Evolutionary conservation across 805 yeast genomes (phyloP).

Genomic region (Pichia occidentalis): DNA sequence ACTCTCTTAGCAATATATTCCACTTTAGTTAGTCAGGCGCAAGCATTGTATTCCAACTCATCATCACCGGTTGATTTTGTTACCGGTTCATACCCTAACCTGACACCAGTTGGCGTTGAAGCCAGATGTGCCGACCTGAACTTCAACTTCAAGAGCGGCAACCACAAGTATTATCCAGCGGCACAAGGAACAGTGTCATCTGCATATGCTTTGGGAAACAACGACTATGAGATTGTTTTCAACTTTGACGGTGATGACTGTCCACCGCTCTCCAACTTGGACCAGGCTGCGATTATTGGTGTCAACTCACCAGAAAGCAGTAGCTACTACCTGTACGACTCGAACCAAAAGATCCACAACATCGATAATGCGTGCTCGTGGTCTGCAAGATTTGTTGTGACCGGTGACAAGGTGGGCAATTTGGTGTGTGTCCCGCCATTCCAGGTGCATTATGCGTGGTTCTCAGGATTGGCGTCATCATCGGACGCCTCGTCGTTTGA

Average conservation of each 20-base stretch:
- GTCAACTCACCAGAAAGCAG: constrained; percentile 23
- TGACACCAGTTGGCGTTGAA: constrained; percentile 1
- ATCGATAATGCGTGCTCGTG: constrained; percentile 25
- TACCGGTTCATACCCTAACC: constrained; percentile 6
- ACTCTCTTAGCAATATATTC: background rate
- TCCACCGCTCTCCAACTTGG: constrained; percentile 17
- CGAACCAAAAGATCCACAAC: constrained; percentile 17
- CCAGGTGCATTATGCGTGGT: constrained; percentile 30
- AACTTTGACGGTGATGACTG: constrained; percentile 13
- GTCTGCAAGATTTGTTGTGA: constrained; percentile 23
- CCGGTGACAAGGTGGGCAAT: constrained; percentile 16
- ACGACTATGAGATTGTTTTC: constrained; percentile 16
- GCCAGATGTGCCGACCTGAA: constrained; percentile 16
- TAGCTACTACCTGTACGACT: constrained; percentile 21
- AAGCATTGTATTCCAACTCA: constrained; percentile 2
- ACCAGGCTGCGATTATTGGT: constrained; percentile 26
- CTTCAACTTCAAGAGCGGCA: constrained; percentile 12
- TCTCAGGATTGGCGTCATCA: constrained; percentile 19
- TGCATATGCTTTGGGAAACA: constrained; percentile 10
- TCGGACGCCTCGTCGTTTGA: constrained; percentile 13
- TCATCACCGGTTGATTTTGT: constrained; percentile 10
- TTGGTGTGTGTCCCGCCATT: constrained; percentile 22
- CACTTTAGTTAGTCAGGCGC: background rate
- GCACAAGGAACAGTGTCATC: constrained; percentile 15
- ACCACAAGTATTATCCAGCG: constrained; percentile 15